Percentiles rank a stretch among this genome's conserved stretches.
These are phyloP conservation scores for Globisporangium megalacanthum DNA, from an alignment of 352 stramenopile genomes.

Conservation along the genomic window DNA sequence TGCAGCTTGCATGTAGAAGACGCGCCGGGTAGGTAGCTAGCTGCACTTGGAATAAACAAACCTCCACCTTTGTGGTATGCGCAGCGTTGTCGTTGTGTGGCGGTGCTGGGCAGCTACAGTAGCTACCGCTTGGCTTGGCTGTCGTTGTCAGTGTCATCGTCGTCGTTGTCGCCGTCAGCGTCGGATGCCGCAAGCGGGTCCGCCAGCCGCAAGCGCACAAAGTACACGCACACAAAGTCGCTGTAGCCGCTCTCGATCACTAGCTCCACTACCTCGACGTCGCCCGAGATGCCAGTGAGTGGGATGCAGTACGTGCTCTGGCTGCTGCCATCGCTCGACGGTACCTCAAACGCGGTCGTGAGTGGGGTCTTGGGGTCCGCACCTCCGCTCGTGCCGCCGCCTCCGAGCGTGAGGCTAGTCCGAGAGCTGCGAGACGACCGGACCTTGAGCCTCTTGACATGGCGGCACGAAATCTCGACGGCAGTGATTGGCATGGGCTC, in stretches of 20 bases:
- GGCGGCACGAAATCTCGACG: conserved; percentile 67
- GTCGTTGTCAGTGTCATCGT: conserved; percentile 5
- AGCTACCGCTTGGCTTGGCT: conserved; percentile 1
- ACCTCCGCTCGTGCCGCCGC: conserved; percentile 19
- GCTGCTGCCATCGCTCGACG: conserved; percentile 31
- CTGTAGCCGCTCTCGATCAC: conserved; percentile 57
- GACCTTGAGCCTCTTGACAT: conserved; percentile 56
- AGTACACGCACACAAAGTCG: conserved; percentile 71
- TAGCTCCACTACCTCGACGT: conserved; percentile 54
- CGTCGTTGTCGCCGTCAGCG: neutral
- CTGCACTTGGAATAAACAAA: conserved; percentile 1
- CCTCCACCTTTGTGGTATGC: neutral
- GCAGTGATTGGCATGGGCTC: conserved; percentile 46
- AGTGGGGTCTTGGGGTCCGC: neutral
- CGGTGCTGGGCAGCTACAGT: neutral
- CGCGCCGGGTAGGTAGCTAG: conserved; percentile 1
- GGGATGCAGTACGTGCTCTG: conserved; percentile 50
- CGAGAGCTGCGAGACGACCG: conserved; percentile 29
- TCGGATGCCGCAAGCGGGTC: conserved; percentile 20
- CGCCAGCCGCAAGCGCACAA: conserved; percentile 21
- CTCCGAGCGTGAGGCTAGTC: conserved; percentile 14
- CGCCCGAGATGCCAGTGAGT: conserved; percentile 11
- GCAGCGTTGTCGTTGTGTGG: neutral
- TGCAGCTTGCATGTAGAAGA: conserved; percentile 7
- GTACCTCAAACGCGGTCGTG: conserved; percentile 27